Evolutionary conservation across 257 asterid species (phyloP), one percentile per base, ranked within the genome.

Genomic region (Solanum pennellii): DNA sequence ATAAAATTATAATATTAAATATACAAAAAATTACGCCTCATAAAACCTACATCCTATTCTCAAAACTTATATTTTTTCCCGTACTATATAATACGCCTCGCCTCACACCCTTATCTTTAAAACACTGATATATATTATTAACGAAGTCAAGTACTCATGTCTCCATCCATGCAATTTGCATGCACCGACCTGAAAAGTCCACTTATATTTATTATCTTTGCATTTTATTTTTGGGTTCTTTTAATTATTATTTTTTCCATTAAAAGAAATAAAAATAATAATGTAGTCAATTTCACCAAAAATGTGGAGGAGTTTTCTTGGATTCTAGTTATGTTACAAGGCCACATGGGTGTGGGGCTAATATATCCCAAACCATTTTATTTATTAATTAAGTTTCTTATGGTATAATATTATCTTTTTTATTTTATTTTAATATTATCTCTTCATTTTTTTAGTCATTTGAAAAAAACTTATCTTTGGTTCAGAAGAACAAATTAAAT

Each of bases 271-370:
- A 16, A 18, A 18, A 52, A n/a, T 84, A 65, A 76, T 5, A 37
- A 37, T 69, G 62, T 68, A 45, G 77, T 65, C 65, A 20, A 20
- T 85, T 80, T 86, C 44, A 86, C 35, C 60, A 68, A 88, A 71
- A 52, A 41, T 86, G 29, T 27, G 86, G 72, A 82, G n/a, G 27
- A 68, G 72, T 69, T 65, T 65, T 71, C 84, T 88, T 52, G 82
- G 85, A 88, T 31, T 49, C 6, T 37, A 27, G 33, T 7, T 44
- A 71, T 11, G 72, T 29, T 68, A 88, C 87, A 82, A 23, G 18
- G 80, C 41, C 88, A 88, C 88, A 86, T 88, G 90, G 88, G 84
- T 56, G 83, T 59, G 89, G 80, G 85, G 5, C 72, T 86, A 37
- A 77, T 39, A 39, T 86, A 29, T 23, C 84, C 84, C 9, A 79